Evolutionary conservation across 495 filamentous ascomycete genomes (phyloP), one percentile per base, ranked within the genome.

Genomic region (Xylaria cubensis): DNA sequence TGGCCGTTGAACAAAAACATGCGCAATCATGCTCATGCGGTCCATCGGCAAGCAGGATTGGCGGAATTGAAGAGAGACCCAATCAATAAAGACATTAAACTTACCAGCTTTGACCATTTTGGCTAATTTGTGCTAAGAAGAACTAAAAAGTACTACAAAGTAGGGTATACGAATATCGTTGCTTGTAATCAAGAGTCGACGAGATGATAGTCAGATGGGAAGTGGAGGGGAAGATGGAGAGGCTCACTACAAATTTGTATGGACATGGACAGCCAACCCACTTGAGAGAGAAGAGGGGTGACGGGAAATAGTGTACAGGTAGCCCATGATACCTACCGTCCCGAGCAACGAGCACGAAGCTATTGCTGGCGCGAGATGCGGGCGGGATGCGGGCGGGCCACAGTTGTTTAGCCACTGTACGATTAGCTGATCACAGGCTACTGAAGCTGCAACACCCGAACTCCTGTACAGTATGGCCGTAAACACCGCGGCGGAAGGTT

Each of bases 101-200:
- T 81, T 88, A 97, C 94, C 94, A 86, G 94, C 94, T 88, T 96
- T 97, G 86, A 96, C 94, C 94, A 97, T 97, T 89, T 88, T 95
- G 81, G 76, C 79, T 82, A 76, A 74, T 66, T 74, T 73, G 66
- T 65, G 70, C 71, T 76, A 51, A 62, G 6, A n/a, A 32, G 56
- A 55, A 58, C 58, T 70, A 46, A 61, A 44, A 59, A 39, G 64
- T 73, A 39, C 44, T 59, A 66, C 72, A 34, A n/a, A 53, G 44
- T 29, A 58, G 66, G 72, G 66, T 9, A 68, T 70, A 64, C 24
- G 17, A 55, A 56, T 61, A 64, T 69, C 67, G 64, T 65, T 71
- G 53, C 39, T 74, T 44, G 48, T 56, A 75, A 72, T 74, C 72
- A 69, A 58, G 63, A 59, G 58, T 61, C 44, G 69, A 66, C 56